Evolutionary conservation across 2,329 filamentous ascomycete genomes (phyloP).

Genomic region (Neofusicoccum umdonicola): DNA sequence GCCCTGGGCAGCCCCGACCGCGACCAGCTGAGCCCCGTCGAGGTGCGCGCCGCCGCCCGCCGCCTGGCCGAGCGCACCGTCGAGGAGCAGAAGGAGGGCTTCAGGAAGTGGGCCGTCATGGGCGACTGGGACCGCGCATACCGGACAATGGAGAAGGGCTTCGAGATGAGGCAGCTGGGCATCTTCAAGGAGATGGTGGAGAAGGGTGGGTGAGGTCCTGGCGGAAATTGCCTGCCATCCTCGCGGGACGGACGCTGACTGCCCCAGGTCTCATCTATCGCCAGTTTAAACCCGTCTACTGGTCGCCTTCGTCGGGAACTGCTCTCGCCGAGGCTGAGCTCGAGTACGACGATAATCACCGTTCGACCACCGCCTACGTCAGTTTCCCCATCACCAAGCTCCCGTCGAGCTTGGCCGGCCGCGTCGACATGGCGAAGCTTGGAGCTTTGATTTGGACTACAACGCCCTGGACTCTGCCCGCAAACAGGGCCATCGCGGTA

Average conservation of each 20-base stretch:
- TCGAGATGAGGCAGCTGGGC: constrained; percentile 71
- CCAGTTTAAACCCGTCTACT: constrained; percentile 79
- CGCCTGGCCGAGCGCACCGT: constrained; percentile 67
- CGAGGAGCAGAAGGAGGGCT: constrained; percentile 69
- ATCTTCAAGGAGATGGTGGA: constrained; percentile 75
- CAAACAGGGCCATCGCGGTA: constrained; percentile 86
- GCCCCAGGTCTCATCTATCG: constrained; percentile 68
- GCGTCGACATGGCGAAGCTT: constrained; percentile 42
- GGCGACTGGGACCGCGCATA: constrained; percentile 75
- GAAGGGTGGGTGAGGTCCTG: constrained; percentile 45
- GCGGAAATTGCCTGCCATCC: neutral
- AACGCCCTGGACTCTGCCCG: constrained; percentile 94
- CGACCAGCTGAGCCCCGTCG: constrained; percentile 46
- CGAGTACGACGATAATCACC: constrained; percentile 75
- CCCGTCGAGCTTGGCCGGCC: constrained; percentile 34
- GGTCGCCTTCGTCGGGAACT: constrained; percentile 76
- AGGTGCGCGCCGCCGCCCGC: constrained; percentile 64
- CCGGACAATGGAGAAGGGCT: constrained; percentile 74
- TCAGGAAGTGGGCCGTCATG: constrained; percentile 74
- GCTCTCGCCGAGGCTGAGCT: constrained; percentile 82
- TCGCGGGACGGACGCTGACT: neutral
- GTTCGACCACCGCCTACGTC: constrained; percentile 73
- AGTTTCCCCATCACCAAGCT: constrained; percentile 66
- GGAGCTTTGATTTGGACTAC: constrained; percentile 97
- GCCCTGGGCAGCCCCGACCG: constrained; percentile 33